Evolutionary conservation across 2,329 filamentous ascomycete species (phyloP).

Genomic region (Claviceps sp.): DNA sequence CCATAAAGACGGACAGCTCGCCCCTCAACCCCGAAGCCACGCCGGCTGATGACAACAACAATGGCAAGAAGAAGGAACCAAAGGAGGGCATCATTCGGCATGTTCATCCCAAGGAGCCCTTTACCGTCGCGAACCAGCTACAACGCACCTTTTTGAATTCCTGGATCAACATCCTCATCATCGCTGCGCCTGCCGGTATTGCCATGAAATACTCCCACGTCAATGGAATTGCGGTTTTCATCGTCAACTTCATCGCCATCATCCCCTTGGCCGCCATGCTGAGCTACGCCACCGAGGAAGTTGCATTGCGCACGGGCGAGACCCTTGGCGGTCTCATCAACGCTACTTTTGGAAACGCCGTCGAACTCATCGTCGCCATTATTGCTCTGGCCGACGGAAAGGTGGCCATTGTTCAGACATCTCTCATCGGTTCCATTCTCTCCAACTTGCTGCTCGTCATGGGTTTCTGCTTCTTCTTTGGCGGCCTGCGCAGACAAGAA

Average conservation of each 20-base stretch:
- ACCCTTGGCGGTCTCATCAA: slow-evolving; percentile 81
- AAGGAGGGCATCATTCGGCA: slow-evolving; percentile 29
- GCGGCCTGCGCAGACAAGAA: slow-evolving; percentile 62
- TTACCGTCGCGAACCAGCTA: slow-evolving; percentile 51
- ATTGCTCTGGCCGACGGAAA: slow-evolving; percentile 64
- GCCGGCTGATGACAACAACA: slow-evolving; percentile 14
- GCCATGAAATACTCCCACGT: slow-evolving; percentile 52
- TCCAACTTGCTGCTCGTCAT: slow-evolving; percentile 82
- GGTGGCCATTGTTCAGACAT: slow-evolving; percentile 81
- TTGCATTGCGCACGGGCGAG: slow-evolving; percentile 69
- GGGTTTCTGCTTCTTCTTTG: slow-evolving; percentile 87
- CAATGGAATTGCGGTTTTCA: slow-evolving; percentile 54
- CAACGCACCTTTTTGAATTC: slow-evolving; percentile 65
- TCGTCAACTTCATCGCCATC: slow-evolving; percentile 89
- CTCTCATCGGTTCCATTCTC: slow-evolving; percentile 79
- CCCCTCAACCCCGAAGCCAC: slow-evolving; percentile 2
- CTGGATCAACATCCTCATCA: slow-evolving; percentile 72
- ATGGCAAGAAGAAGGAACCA: slow-evolving; percentile 17
- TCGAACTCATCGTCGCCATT: slow-evolving; percentile 79
- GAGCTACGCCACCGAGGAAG: slow-evolving; percentile 80
- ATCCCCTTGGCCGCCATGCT: slow-evolving; percentile 79
- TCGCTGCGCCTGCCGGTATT: slow-evolving; percentile 71
- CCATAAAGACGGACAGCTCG: slow-evolving; percentile 4
- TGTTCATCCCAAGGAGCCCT: slow-evolving; percentile 38
- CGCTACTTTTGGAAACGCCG: slow-evolving; percentile 84